Evolutionary conservation across 352 stramenopile species (phyloP).

Genomic region (Pythium phragmitis): DNA sequence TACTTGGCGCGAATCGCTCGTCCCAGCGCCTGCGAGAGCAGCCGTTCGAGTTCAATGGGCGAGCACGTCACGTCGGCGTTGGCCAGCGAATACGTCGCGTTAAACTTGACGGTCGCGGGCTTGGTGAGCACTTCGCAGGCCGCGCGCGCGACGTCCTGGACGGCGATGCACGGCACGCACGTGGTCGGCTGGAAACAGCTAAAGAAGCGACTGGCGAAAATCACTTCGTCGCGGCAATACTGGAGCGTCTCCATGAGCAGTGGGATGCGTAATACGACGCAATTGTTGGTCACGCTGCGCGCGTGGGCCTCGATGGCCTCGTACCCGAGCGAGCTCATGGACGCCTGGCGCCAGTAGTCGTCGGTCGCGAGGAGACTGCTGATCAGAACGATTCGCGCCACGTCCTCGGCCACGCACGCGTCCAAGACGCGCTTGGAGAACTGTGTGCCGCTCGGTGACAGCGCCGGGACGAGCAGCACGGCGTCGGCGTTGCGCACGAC

Average conservation of each 20-base stretch:
- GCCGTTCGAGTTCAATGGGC: conserved; percentile 38
- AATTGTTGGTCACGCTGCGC: conserved; percentile 39
- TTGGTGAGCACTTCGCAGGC: conserved; percentile 49
- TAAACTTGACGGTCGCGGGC: conserved; percentile 39
- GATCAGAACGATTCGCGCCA: conserved; percentile 58
- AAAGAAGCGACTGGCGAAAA: conserved; percentile 63
- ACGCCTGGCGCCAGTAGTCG: conserved; percentile 20
- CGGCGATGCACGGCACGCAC: conserved; percentile 61
- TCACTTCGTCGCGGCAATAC: conserved; percentile 71
- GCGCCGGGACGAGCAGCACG: conserved; percentile 61
- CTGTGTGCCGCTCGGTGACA: conserved; percentile 52
- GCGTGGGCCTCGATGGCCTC: conserved; percentile 71
- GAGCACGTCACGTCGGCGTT: conserved; percentile 40
- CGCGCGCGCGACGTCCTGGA: conserved; percentile 58
- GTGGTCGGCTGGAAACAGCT: conserved; percentile 49
- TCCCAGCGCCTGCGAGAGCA: conserved; percentile 37
- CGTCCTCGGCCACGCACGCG: conserved; percentile 41
- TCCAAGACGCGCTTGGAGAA: conserved; percentile 74
- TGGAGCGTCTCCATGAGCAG: conserved; percentile 77
- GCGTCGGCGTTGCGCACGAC: conserved; percentile 68
- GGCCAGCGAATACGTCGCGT: conserved; percentile 57
- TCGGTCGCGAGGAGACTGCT: conserved; percentile 59
- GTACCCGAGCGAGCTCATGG: conserved; percentile 34
- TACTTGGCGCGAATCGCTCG: conserved; percentile 56
- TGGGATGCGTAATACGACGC: conserved; percentile 61